A percentile compares a stretch with the other conserved stretches of the same genome.
Evolutionary conservation across 768 basidiomycete genomes (phyloP).

Genomic region (Mrakia frigida): DNA sequence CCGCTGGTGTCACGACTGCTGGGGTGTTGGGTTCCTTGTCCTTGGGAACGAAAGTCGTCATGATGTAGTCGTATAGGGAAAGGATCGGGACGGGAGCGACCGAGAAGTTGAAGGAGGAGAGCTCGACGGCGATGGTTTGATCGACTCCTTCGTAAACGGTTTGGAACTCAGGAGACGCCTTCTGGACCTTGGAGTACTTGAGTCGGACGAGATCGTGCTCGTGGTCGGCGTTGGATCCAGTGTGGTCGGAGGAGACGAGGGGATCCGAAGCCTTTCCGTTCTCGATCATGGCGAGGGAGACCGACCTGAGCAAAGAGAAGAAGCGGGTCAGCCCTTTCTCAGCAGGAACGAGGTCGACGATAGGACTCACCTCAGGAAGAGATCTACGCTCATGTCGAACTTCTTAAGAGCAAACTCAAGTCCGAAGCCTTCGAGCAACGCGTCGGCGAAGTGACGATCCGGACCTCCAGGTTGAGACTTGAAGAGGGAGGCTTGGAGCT

Average conservation of each 20-base stretch:
- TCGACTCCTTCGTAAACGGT: conserved; percentile 75
- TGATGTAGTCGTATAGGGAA: conserved; percentile 89
- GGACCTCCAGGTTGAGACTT: conserved; percentile 58
- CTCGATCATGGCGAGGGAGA: conserved; percentile 36
- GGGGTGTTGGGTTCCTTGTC: conserved; percentile 25
- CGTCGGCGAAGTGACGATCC: conserved; percentile 72
- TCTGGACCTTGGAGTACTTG: conserved; percentile 71
- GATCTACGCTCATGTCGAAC: conserved; percentile 78
- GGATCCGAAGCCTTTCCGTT: conserved; percentile 39
- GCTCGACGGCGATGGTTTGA: conserved; percentile 75
- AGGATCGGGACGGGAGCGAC: conserved; percentile 86
- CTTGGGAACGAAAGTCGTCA: conserved; percentile 82
- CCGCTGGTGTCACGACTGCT: conserved; percentile 23
- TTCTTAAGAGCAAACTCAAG: conserved; percentile 69
- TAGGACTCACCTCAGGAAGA: conserved; percentile 61
- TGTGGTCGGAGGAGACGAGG: conserved; percentile 36
- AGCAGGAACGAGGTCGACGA: no score
- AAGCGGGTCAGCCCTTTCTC: no score
- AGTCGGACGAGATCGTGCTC: conserved; percentile 66
- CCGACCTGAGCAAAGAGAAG: background rate
- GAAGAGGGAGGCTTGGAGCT: conserved; percentile 69
- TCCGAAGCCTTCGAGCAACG: conserved; percentile 71
- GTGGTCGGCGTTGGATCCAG: conserved; percentile 34
- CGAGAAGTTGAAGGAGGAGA: conserved; percentile 86
- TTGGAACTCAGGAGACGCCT: conserved; percentile 76